Conservation (phyloP, 352 stramenopile species). For the Globisporangium irregulare region DNA sequence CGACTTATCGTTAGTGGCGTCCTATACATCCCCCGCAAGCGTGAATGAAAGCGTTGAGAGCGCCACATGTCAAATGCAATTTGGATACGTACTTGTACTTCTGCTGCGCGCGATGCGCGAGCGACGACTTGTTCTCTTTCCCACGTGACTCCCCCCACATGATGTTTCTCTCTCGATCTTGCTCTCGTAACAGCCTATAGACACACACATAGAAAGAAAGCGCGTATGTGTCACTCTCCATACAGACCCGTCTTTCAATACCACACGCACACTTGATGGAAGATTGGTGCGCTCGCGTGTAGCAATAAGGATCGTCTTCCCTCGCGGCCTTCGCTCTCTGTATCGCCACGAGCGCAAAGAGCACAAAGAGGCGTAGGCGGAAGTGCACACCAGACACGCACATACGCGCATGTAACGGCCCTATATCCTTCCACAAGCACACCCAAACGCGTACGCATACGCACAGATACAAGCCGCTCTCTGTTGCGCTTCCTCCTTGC, state of each 20-base stretch:
- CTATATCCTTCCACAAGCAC: background rate
- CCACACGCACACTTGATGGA: background rate
- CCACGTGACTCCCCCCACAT: conserved; percentile 65
- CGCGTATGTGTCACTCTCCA: background rate
- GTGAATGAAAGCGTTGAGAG: background rate
- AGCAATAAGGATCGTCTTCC: conserved; percentile 1
- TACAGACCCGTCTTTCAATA: background rate
- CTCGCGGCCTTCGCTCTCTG: background rate
- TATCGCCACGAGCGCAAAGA: background rate
- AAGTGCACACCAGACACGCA: background rate
- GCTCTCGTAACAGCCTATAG: background rate
- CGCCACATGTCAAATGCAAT: background rate
- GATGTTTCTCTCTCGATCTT: conserved; percentile 2
- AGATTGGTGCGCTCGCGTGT: background rate
- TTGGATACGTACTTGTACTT: conserved; percentile 79
- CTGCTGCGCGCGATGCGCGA: conserved; percentile 82
- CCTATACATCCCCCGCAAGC: background rate
- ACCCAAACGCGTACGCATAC: background rate
- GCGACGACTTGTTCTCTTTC: conserved; percentile 86
- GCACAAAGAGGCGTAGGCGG: background rate
- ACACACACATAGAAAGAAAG: background rate
- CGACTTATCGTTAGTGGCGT: background rate
- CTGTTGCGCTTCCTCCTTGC: background rate
- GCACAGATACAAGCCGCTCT: background rate
- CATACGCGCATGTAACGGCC: background rate